These are phyloP conservation scores for Nakazawaea anatomiae DNA, from an alignment of 805 yeast genomes.

Conservation along the genomic window DNA sequence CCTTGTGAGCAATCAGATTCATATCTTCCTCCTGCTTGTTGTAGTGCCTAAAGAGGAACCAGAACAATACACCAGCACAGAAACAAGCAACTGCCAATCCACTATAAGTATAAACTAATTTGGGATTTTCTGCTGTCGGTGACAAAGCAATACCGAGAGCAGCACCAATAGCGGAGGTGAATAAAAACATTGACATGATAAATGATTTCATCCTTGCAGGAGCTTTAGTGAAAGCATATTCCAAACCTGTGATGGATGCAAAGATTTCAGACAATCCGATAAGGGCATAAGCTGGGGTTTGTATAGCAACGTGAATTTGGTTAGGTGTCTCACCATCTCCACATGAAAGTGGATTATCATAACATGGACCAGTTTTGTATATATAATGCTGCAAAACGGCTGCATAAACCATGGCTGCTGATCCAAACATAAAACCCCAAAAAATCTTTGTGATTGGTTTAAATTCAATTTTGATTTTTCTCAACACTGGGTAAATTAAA, in stretches of 20 bases:
- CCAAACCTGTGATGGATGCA: constrained; percentile 77
- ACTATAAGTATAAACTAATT: constrained; percentile 62
- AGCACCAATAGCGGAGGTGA: constrained; percentile 73
- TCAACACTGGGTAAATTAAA: constrained; percentile 47
- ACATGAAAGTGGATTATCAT: constrained; percentile 51
- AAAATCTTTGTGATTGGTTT: constrained; percentile 68
- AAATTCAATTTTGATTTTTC: constrained; percentile 44
- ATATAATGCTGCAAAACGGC: constrained; percentile 69
- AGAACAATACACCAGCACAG: constrained; percentile 56
- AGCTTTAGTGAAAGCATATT: constrained; percentile 80
- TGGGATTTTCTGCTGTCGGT: constrained; percentile 62
- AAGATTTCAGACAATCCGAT: constrained; percentile 74
- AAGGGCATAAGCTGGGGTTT: constrained; percentile 58
- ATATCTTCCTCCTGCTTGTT: constrained; percentile 52
- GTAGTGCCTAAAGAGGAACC: constrained; percentile 50
- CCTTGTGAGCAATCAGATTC: constrained; percentile 39
- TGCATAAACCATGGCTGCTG: constrained; percentile 67
- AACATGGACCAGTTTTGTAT: constrained; percentile 71
- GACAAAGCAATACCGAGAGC: constrained; percentile 72
- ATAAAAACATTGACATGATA: constrained; percentile 49
- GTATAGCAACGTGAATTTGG: constrained; percentile 57
- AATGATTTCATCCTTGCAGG: constrained; percentile 64
- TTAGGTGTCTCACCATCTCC: constrained; percentile 26
- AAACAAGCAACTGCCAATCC: constrained; percentile 57
- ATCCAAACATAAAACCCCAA: constrained; percentile 62